phyloP scores from a whole-genome alignment of 768 basidiomycete genomes.

The Boletus sp. region DNA sequence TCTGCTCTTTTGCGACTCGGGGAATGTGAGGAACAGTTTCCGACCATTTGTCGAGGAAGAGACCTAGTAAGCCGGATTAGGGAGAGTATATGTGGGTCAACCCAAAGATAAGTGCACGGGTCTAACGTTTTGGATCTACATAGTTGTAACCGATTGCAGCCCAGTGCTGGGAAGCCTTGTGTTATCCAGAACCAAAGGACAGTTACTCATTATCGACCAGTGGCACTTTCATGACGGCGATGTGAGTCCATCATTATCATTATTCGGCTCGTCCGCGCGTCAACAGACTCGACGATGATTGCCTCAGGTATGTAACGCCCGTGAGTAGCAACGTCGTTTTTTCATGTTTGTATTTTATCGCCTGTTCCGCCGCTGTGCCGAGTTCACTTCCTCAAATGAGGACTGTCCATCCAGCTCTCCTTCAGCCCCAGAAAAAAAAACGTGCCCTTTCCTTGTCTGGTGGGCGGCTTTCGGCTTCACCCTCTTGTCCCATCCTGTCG shows the following conservation, averaged over 20 bases:
- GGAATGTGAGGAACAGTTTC: no score
- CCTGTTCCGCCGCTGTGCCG: slow-evolving; percentile 6
- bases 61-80: no score
- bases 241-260: background rate
- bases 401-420: background rate
- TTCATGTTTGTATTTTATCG: slow-evolving; percentile 13
- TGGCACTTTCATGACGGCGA: background rate
- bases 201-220: background rate
- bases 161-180: background rate
- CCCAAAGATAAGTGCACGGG: no score
- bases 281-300: background rate
- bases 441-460: slow-evolving; percentile 9
- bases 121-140: no score
- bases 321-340: background rate
- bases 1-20: no score
- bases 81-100: no score
- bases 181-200: background rate
- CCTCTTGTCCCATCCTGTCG: slow-evolving; percentile 8
- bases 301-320: background rate
- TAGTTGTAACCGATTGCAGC: background rate
- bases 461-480: slow-evolving; percentile 8
- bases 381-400: background rate
- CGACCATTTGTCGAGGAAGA: no score
- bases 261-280: background rate
- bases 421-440: slow-evolving; percentile 1